Evolutionary conservation across 345 rosid species (phyloP).

Genomic region (Eucalyptus globulus): DNA sequence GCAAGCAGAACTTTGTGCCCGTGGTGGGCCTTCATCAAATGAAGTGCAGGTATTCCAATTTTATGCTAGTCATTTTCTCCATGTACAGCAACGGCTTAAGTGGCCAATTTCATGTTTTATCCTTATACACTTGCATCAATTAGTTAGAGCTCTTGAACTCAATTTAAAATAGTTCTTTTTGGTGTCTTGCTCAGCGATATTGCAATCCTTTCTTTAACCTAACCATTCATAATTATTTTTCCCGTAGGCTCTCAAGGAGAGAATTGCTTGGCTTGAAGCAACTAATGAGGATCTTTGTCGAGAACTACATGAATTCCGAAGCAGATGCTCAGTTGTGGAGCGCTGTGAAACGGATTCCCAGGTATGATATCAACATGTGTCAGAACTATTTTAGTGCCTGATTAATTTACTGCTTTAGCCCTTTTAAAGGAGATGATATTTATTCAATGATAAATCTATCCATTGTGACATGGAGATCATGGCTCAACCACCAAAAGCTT

Average conservation of each 20-base stretch:
- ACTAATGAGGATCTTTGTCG: constrained; percentile 88
- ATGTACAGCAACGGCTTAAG: neutral
- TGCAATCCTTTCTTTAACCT: neutral
- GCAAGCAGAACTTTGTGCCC: constrained; percentile 95
- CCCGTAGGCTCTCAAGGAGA: constrained; percentile 73
- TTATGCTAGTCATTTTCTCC: neutral
- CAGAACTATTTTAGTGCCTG: neutral
- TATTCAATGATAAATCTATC: neutral
- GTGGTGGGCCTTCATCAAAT: constrained; percentile 64
- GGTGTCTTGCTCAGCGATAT: neutral
- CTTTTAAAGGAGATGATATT: neutral
- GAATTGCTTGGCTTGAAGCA: constrained; percentile 91
- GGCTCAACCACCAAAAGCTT: neutral
- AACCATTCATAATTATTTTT: neutral
- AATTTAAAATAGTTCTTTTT: neutral
- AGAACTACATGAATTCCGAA: constrained; percentile 77
- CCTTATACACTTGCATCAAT: neutral
- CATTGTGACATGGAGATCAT: neutral
- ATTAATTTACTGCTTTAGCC: neutral
- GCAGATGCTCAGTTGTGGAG: constrained; percentile 43
- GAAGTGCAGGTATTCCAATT: constrained; percentile 65
- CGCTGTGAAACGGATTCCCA: constrained; percentile 65
- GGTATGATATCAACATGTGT: constrained; percentile 28
- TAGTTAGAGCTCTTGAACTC: neutral
- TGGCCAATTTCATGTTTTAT: neutral